phyloP scores from a whole-genome alignment of 306 rosid species.

The Prunus mira region DNA sequence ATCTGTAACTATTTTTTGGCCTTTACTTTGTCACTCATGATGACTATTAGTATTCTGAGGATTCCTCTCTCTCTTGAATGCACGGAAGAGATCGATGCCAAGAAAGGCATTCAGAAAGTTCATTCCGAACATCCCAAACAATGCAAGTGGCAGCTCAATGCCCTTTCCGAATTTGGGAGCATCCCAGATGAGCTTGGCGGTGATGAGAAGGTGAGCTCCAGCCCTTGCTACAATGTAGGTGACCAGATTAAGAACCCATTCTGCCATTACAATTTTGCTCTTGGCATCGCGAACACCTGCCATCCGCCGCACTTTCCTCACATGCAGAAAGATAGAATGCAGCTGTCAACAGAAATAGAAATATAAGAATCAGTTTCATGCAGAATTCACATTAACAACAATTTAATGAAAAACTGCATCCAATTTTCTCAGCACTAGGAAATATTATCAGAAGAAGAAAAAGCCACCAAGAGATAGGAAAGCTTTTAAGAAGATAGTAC shows the following conservation, averaged over 20 bases:
- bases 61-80: conserved; percentile 62
- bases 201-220: conserved; percentile 68
- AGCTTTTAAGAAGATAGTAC: not conserved
- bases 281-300: conserved; percentile 59
- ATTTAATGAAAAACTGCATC: not conserved
- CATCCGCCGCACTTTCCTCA: conserved; percentile 79
- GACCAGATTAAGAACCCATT: conserved; percentile 84
- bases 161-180: conserved; percentile 69
- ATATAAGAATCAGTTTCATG: conserved; percentile 14
- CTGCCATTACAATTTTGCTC: conserved; percentile 49
- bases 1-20: not conserved
- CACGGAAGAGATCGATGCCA: conserved; percentile 79
- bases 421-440: not conserved
- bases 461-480: not conserved
- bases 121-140: conserved; percentile 90
- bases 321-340: conserved; percentile 85
- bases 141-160: conserved; percentile 83
- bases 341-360: conserved; percentile 50
- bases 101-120: conserved; percentile 73
- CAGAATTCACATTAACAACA: not conserved
- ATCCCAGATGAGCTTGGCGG: conserved; percentile 70
- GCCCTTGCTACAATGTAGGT: conserved; percentile 67
- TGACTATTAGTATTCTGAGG: conserved; percentile 18
- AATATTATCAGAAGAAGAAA: not conserved
- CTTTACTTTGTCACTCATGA: conserved; percentile 40